phyloP scores from a whole-genome alignment of 306 rosid species.

The Corylus heterophylla region DNA sequence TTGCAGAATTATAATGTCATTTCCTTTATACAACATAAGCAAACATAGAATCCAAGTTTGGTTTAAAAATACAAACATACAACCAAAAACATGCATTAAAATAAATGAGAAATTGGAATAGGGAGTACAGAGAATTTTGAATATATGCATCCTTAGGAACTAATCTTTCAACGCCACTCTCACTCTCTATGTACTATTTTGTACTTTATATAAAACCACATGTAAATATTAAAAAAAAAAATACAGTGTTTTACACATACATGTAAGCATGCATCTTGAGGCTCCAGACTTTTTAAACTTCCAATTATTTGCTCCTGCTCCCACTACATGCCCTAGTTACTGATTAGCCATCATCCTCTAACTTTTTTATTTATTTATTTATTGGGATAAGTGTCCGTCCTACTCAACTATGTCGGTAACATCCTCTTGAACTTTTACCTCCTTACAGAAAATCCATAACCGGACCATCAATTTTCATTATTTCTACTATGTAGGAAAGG shows the following conservation, averaged over 20 bases:
- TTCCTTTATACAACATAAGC: not conserved
- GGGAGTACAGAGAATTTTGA: not conserved
- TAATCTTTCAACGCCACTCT: not conserved
- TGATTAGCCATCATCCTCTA: not conserved
- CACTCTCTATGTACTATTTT: not conserved
- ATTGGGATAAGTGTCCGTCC: not conserved
- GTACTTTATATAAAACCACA: not conserved
- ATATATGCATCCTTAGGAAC: not conserved
- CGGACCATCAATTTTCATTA: not conserved
- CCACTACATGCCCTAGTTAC: not conserved
- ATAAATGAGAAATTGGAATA: not conserved
- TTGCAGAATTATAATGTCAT: slow-evolving; percentile 20
- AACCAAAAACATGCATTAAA: not conserved
- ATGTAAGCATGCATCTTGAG: not conserved
- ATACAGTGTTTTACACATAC: not conserved
- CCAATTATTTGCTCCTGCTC: not conserved
- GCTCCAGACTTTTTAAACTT: not conserved
- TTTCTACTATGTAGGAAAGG: not conserved
- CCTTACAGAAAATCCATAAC: not conserved
- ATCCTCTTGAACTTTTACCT: not conserved
- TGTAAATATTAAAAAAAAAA: not conserved
- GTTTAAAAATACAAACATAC: not conserved
- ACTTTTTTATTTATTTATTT: not conserved
- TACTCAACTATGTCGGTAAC: not conserved
- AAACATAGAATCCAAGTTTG: slow-evolving; percentile 7